Evolutionary conservation across 169 alveolate genomes (phyloP).

Genomic region (Ichthyophthirius multifiliis): DNA sequence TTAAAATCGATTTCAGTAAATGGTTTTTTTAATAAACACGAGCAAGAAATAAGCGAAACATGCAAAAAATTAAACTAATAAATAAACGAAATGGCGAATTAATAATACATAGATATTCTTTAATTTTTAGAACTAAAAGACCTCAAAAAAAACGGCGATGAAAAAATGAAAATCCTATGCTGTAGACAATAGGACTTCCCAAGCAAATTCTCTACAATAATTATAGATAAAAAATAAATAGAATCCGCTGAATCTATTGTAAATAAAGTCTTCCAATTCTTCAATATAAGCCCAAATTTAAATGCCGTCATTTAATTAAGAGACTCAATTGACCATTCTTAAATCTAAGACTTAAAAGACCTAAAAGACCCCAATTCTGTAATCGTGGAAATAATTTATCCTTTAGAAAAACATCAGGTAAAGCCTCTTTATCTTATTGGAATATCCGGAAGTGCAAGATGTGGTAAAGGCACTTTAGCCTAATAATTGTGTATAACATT

Average conservation of each 20-base stretch:
- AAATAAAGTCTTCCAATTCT: background rate
- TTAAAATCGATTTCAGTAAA: background rate
- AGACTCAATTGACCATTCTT: too few relatives aligned
- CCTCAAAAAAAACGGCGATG: background rate
- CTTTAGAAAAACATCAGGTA: background rate
- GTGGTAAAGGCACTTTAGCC: background rate
- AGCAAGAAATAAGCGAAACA: background rate
- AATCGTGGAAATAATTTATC: too few relatives aligned
- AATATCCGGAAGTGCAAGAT: background rate
- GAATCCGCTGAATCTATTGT: background rate
- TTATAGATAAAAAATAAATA: background rate
- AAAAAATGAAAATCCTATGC: background rate
- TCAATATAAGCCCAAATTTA: too few relatives aligned
- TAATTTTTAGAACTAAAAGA: background rate
- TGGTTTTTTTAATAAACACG: background rate
- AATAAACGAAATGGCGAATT: background rate
- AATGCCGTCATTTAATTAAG: too few relatives aligned
- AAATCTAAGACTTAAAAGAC: too few relatives aligned
- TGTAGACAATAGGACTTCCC: background rate
- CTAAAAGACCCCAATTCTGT: too few relatives aligned
- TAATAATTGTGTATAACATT: background rate
- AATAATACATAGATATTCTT: background rate
- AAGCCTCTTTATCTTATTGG: background rate
- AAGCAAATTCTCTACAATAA: background rate
- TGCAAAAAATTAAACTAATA: background rate